A percentile compares a stretch with the other conserved stretches of the same genome.
These are phyloP conservation scores for Botrytis deweyae DNA, from an alignment of 2,329 filamentous ascomycete species.

Conservation along the genomic window DNA sequence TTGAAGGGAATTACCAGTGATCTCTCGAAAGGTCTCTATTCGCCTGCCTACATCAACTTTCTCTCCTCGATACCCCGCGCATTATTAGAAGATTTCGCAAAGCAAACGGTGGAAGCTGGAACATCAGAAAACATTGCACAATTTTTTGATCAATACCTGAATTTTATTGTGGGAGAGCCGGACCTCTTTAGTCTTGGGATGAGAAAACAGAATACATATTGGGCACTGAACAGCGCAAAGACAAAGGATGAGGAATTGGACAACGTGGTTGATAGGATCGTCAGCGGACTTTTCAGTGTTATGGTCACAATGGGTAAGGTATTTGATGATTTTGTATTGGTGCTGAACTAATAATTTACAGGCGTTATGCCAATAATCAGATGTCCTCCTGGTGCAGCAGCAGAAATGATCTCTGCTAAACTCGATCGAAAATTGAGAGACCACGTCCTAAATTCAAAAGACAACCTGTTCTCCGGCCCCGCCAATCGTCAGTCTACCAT, in stretches of 20 bases:
- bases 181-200: slow-evolving; percentile 94
- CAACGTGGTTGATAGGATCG: slow-evolving; percentile 81
- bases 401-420: slow-evolving; percentile 91
- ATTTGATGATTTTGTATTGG: not conserved
- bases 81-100: slow-evolving; percentile 90
- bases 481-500: slow-evolving; percentile 57
- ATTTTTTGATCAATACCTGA: slow-evolving; percentile 94
- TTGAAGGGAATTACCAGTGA: slow-evolving; percentile 81
- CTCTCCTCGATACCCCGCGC: slow-evolving; percentile 88
- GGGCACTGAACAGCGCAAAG: slow-evolving; percentile 90
- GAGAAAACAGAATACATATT: slow-evolving; percentile 87
- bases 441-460: slow-evolving; percentile 95
- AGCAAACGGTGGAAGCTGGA: slow-evolving; percentile 78
- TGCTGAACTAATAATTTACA: slow-evolving; percentile 42
- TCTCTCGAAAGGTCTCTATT: slow-evolving; percentile 82
- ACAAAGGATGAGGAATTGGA: slow-evolving; percentile 91
- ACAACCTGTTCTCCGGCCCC: slow-evolving; percentile 79
- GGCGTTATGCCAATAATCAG: slow-evolving; percentile 92
- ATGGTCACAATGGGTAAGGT: slow-evolving; percentile 90
- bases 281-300: slow-evolving; percentile 95
- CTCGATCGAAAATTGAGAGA: slow-evolving; percentile 94
- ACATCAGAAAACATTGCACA: slow-evolving; percentile 90
- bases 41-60: slow-evolving; percentile 95
- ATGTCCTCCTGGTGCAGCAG: slow-evolving; percentile 87
- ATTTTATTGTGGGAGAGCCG: slow-evolving; percentile 94